These are phyloP conservation scores for Calonectria hongkongensis DNA, from an alignment of 2,329 filamentous ascomycete genomes.

Conservation along the genomic window DNA sequence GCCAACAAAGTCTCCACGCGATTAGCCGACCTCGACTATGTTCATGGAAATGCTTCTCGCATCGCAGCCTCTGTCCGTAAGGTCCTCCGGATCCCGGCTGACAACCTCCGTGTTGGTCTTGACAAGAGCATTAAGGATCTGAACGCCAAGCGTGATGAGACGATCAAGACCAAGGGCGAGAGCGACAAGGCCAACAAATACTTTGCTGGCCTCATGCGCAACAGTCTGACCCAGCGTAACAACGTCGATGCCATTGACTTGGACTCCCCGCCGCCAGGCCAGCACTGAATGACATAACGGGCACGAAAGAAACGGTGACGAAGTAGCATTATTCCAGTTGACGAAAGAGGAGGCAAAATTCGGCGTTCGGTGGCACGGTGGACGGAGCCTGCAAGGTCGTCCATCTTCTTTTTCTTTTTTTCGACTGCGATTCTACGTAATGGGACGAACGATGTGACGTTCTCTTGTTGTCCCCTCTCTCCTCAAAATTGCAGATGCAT, in stretches of 20 bases:
- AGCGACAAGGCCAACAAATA: conserved; percentile 93
- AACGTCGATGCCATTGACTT: conserved; percentile 73
- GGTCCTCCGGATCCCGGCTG: conserved; percentile 90
- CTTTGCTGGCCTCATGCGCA: conserved; percentile 88
- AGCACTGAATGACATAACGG: conserved; percentile 51
- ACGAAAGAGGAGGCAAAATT: conserved; percentile 31
- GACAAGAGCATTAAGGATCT: conserved; percentile 91
- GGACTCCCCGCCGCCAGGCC: conserved; percentile 69
- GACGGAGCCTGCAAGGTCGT: conserved; percentile 29
- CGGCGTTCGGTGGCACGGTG: conserved; percentile 42
- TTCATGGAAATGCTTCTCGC: conserved; percentile 89
- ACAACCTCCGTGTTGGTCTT: conserved; percentile 88
- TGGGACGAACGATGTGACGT: conserved; percentile 35
- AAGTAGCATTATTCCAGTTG: conserved; percentile 27
- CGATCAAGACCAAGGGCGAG: conserved; percentile 86
- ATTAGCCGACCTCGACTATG: conserved; percentile 90
- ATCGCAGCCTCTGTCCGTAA: conserved; percentile 91
- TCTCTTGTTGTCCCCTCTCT: conserved; percentile 34
- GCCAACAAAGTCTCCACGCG: conserved; percentile 89
- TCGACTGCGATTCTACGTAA: conserved; percentile 29
- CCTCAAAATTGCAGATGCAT: conserved; percentile 37
- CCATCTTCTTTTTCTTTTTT: conserved; percentile 32
- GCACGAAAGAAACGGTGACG: conserved; percentile 37
- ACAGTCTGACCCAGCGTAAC: conserved; percentile 72
- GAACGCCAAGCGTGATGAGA: conserved; percentile 85